A percentile compares a stretch with the other conserved stretches of the same genome.
phyloP scores from a whole-genome alignment of 2,329 filamentous ascomycete species.

The Pseudogymnoascus sp. region DNA sequence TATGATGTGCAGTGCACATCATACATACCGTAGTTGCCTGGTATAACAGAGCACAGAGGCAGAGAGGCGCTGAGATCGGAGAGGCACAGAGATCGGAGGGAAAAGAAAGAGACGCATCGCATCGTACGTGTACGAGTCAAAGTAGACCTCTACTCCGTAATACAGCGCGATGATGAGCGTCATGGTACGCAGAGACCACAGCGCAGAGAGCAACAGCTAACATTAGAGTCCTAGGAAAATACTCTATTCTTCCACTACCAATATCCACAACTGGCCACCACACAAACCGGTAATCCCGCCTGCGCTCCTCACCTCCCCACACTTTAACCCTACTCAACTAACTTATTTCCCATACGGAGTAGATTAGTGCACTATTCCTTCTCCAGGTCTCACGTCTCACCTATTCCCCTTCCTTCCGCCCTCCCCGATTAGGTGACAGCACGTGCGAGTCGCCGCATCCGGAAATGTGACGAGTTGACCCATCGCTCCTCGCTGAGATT shows the following conservation, averaged over 20 bases:
- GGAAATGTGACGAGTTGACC: not conserved
- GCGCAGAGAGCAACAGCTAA: slow-evolving; percentile 2
- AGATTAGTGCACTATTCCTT: too few species aligned
- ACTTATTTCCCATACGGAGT: not conserved
- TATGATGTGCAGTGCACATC: not conserved
- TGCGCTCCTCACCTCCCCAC: not conserved
- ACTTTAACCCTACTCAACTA: not conserved
- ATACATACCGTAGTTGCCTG: too few species aligned
- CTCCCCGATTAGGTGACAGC: not conserved
- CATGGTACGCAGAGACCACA: slow-evolving; percentile 3
- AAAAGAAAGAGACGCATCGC: not conserved
- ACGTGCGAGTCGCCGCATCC: not conserved
- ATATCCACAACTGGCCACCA: not conserved
- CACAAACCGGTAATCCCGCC: not conserved
- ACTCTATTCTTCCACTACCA: not conserved
- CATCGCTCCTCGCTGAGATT: not conserved
- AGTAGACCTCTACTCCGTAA: not conserved
- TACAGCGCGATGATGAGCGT: not conserved
- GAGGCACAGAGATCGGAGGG: not conserved
- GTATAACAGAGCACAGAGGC: not conserved
- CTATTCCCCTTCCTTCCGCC: not conserved
- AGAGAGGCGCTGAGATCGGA: not conserved
- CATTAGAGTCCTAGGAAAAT: not conserved
- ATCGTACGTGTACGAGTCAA: not conserved
- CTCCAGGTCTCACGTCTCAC: not conserved